Evolutionary conservation across 2,329 filamentous ascomycete species (phyloP), one percentile per base, ranked within the genome.

Genomic region (Botrytis hyacinthi): DNA sequence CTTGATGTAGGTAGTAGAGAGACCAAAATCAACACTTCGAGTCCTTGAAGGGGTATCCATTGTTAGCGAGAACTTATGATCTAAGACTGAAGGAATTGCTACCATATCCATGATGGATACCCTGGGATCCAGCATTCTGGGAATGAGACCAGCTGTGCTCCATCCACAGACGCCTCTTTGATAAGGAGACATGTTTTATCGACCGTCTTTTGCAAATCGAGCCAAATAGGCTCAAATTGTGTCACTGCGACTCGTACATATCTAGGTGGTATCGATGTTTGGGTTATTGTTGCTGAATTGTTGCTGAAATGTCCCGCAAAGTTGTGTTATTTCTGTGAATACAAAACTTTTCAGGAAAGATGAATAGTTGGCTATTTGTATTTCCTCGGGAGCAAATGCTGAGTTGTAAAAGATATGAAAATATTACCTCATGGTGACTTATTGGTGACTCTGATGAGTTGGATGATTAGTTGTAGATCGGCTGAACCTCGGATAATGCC

Each of bases 171-270:
- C 0, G 89, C 89, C 75, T 88, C 84, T 59, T 83, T 80, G 75
- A 91, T 90, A 71, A 90, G 82, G 0, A 80, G 77, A 76, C 86
- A 86, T 7, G 89, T 90, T 79, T 91, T 91, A 1, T 83, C 79
- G 1, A 91, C 86, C 1, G 84, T 83, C 0, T 79, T 85, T 16
- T 85, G 81, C 4, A 91, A 84, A 76, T 91, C 86, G 7, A 91
- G 82, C 88, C 88, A 91, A 1, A 83, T 84, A 0, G 88, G 87
- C 79, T 90, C 89, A 8, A 86, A 85, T 77, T 91, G 88, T 1
- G 86, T 84, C 10, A 86, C 86, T 37, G 84, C 86, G 7, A 88
- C 67, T 44, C 57, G 44, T 26, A 70, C 66, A 26, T 60, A 35
- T 60, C 32, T 60, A 2, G 57, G 57, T 22, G 20, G 32, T 14